Evolutionary conservation across 345 rosid species (phyloP), one percentile per base, ranked within the genome.

Genomic region (Dovyalis caffra): DNA sequence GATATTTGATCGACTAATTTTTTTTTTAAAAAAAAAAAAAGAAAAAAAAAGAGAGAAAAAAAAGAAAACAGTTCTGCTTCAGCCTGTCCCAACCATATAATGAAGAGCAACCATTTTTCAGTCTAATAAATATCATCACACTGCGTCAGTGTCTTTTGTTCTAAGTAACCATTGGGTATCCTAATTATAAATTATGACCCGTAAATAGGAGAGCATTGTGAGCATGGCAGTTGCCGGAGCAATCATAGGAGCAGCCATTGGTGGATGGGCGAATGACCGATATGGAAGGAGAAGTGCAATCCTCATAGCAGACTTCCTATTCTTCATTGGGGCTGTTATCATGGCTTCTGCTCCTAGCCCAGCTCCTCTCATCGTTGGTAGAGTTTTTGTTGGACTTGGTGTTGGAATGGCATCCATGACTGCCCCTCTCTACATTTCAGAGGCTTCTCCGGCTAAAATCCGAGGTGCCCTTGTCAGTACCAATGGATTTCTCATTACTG

Each of bases 331-430:
- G 79, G 92, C 97, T 37, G 82, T 90, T 25, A 6, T 94, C 68
- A 90, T 94, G 98, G 96, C 97, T 6, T n/a, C 86, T 6, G 88
- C 98, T 37, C 88, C 86, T 40, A 73, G 77, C 72, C 96, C 98
- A 0, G 71, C 85, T 53, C 76, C 86, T 26, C 85, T 92, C 58
- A 91, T 94, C 23, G 1, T 83, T 1, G 96, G 98, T 15, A 86
- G 98, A 56, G 80, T 92, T 21, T 88, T 94, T n/a, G 97, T 92
- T 0, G 96, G 98, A 0, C 76, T 90, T 7, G 98, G 98, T 8
- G 97, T 92, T 0, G 97, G 98, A 21, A 94, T 94, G 98, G 97
- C 97, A 9, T 94, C 98, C 0, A 88, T 94, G 93, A 92, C 98
- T 2, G 38, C 98, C 11, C 98, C 98, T 28, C 87, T 94, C 9